phyloP scores from a whole-genome alignment of 2,329 filamentous ascomycete species.

The Xenosphaeropsis pyriputrescens region DNA sequence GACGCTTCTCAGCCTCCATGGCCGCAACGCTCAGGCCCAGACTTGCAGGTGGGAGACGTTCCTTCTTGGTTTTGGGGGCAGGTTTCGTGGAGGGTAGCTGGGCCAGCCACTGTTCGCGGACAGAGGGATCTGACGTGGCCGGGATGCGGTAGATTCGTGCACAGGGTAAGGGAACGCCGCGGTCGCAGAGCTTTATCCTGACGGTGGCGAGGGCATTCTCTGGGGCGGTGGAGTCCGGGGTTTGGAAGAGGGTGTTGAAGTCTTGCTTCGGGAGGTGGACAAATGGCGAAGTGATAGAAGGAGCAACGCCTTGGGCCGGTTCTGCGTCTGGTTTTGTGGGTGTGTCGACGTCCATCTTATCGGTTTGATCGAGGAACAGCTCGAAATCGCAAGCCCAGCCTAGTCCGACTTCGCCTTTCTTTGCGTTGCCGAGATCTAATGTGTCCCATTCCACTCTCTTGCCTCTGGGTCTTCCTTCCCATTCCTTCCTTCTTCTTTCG shows the following conservation, averaged over 20 bases:
- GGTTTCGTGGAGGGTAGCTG: slow-evolving; percentile 23
- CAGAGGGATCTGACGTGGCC: slow-evolving; percentile 16
- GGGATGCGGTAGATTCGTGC: slow-evolving; percentile 83
- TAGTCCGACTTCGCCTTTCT: slow-evolving; percentile 68
- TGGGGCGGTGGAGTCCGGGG: slow-evolving; percentile 10
- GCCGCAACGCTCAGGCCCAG: slow-evolving; percentile 10
- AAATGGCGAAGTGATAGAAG: slow-evolving; percentile 3
- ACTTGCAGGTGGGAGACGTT: slow-evolving; percentile 10
- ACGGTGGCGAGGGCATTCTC: slow-evolving; percentile 36
- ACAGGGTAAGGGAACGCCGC: slow-evolving; percentile 56
- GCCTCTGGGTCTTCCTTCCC: slow-evolving; percentile 51
- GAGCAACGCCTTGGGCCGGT: not conserved
- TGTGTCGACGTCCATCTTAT: slow-evolving; percentile 1
- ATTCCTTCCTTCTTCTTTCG: slow-evolving; percentile 41
- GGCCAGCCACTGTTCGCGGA: slow-evolving; percentile 60
- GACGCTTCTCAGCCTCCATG: slow-evolving; percentile 21
- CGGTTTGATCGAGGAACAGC: slow-evolving; percentile 31
- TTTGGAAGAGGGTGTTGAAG: slow-evolving; percentile 11
- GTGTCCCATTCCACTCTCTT: slow-evolving; percentile 52
- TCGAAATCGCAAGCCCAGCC: slow-evolving; percentile 82
- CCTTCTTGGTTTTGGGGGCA: slow-evolving; percentile 7
- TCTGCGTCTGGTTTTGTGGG: not conserved
- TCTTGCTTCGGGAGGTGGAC: slow-evolving; percentile 6
- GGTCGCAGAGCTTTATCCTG: slow-evolving; percentile 48
- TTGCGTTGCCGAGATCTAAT: slow-evolving; percentile 56